Evolutionary conservation across 2,329 filamentous ascomycete species (phyloP).

Genomic region (Fusarium sp.): DNA sequence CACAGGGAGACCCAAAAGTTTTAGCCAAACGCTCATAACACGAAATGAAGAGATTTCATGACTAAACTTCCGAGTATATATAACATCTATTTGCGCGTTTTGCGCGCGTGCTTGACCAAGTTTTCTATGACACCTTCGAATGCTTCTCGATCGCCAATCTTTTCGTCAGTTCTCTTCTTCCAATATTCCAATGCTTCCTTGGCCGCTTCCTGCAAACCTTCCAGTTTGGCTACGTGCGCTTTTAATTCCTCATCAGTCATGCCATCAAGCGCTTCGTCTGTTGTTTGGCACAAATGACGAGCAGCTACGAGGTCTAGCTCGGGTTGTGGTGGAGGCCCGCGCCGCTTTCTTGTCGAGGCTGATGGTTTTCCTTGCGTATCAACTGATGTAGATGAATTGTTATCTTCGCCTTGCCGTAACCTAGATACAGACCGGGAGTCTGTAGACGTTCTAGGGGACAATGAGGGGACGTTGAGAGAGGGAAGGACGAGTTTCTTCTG

Average conservation of each 20-base stretch:
- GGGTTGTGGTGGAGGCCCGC: conserved; percentile 74
- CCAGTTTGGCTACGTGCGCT: conserved; percentile 74
- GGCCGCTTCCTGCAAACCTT: conserved; percentile 75
- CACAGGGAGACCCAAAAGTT: conserved; percentile 32
- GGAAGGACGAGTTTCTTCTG: conserved; percentile 97
- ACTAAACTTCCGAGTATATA: conserved; percentile 26
- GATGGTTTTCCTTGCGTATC: conserved; percentile 67
- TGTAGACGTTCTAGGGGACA: conserved; percentile 64
- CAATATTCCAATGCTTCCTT: conserved; percentile 87
- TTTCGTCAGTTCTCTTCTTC: conserved; percentile 85
- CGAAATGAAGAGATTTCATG: conserved; percentile 35
- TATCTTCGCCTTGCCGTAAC: conserved; percentile 58
- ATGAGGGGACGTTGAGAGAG: conserved; percentile 77
- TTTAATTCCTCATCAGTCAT: conserved; percentile 82
- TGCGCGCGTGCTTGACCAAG: conserved; percentile 88
- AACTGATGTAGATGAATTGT: conserved; percentile 67
- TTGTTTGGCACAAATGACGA: conserved; percentile 82
- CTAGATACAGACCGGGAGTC: conserved; percentile 62
- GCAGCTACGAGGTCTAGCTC: conserved; percentile 83
- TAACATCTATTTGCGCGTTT: conserved; percentile 74
- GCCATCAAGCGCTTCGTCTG: conserved; percentile 81
- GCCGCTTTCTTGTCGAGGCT: conserved; percentile 53
- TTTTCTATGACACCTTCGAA: conserved; percentile 98
- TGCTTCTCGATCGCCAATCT: conserved; percentile 88
- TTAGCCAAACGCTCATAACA: conserved; percentile 32